These are phyloP conservation scores for Phalaenopsis aphrodite DNA, from an alignment of 106 monocot genomes.

Conservation along the genomic window DNA sequence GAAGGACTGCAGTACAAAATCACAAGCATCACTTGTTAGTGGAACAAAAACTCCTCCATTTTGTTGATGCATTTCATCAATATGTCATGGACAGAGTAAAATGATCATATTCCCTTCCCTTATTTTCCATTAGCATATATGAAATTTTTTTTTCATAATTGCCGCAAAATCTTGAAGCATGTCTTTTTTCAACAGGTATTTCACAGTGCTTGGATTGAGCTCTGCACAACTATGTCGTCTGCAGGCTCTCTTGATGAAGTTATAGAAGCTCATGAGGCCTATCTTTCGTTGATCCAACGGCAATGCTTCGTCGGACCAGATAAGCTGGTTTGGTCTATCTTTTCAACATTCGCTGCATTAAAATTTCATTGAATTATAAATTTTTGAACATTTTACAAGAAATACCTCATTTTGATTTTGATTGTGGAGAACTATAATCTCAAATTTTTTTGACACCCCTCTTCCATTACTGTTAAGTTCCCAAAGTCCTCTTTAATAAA, in stretches of 20 bases:
- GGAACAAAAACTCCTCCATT: conserved; percentile 88
- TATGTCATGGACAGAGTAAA: conserved; percentile 94
- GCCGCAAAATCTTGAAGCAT: neutral
- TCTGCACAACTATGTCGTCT: conserved; percentile 75
- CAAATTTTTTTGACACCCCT: too few relatives aligned
- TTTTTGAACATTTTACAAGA: too few relatives aligned
- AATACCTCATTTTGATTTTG: too few relatives aligned
- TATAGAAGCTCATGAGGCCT: conserved; percentile 85
- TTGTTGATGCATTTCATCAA: conserved; percentile 98
- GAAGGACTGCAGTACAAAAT: conserved; percentile 25
- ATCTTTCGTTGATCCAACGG: conserved; percentile 86
- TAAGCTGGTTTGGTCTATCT: conserved; percentile 46
- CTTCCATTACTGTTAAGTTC: too few relatives aligned
- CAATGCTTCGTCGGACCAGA: conserved; percentile 93
- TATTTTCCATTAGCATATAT: neutral
- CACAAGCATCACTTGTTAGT: conserved; percentile 74
- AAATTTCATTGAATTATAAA: too few relatives aligned
- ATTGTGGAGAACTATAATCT: too few relatives aligned
- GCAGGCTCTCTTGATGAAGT: conserved; percentile 89
- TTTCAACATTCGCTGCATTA: too few relatives aligned
- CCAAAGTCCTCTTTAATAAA: too few relatives aligned
- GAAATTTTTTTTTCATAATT: neutral
- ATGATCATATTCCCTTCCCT: neutral
- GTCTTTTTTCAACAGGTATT: conserved; percentile 40
- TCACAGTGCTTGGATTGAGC: conserved; percentile 90